A percentile compares a stretch with the other conserved stretches of the same genome.
phyloP scores from a whole-genome alignment of 305 asterid genomes.

The Ilex paraguariensis region DNA sequence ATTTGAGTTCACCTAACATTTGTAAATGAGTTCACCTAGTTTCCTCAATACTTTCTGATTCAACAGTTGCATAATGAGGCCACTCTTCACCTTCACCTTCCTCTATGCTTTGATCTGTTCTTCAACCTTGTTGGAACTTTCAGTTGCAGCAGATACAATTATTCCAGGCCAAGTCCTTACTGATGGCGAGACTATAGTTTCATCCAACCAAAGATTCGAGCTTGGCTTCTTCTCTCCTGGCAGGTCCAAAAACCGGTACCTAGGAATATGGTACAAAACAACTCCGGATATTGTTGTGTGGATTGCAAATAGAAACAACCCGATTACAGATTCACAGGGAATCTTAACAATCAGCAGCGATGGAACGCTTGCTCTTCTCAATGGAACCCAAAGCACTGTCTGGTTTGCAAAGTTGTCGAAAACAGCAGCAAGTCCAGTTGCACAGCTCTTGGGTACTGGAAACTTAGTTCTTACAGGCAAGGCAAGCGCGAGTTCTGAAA shows the following conservation, averaged over 20 bases:
- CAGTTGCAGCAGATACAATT: neutral
- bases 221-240: no score
- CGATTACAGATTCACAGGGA: constrained; percentile 5
- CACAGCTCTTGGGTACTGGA: constrained; percentile 22
- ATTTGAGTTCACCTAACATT: no score
- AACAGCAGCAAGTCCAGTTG: constrained; percentile 10
- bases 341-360: constrained; percentile 4
- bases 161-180: constrained; percentile 1
- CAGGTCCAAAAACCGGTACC: no score
- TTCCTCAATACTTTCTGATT: no score
- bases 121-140: neutral
- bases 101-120: neutral
- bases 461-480: constrained; percentile 24
- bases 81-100: neutral
- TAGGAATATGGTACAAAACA: no score
- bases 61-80: neutral
- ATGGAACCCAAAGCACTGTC: constrained; percentile 8
- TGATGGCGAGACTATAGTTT: constrained; percentile 10
- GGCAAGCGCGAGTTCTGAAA: constrained; percentile 1
- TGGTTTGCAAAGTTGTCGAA: constrained; percentile 7
- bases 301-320: constrained; percentile 20
- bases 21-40: no score
- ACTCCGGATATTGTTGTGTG: constrained; percentile 11
- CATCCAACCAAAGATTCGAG: constrained; percentile 10
- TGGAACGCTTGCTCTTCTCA: constrained; percentile 11